A percentile compares a stretch with the other conserved stretches of the same genome.
These are phyloP conservation scores for Aeminium ludgeri DNA, from an alignment of 495 filamentous ascomycete genomes.

Conservation along the genomic window DNA sequence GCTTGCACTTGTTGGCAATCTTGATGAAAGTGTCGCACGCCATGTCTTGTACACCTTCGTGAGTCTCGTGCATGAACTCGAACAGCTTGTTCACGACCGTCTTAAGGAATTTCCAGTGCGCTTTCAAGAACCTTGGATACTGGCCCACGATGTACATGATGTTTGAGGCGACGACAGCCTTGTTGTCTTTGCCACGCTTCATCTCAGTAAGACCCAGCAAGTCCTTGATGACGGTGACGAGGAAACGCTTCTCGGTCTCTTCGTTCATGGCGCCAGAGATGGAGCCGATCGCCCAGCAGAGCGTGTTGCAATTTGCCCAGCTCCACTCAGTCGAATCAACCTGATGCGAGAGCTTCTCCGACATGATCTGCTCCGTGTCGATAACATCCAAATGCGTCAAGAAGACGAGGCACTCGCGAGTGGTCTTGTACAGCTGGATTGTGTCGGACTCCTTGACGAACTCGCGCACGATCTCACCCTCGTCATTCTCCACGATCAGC, in stretches of 20 bases:
- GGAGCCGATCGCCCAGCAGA: slow-evolving; percentile 98
- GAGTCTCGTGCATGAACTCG: slow-evolving; percentile 99
- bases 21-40: slow-evolving; percentile 99
- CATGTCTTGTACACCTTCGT: slow-evolving; percentile 99
- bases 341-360: slow-evolving; percentile 86
- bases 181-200: slow-evolving; percentile 99
- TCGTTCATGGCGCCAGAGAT: slow-evolving; percentile 99
- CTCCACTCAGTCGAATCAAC: slow-evolving; percentile 95
- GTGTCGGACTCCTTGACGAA: slow-evolving; percentile 99
- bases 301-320: slow-evolving; percentile 97
- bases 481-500: slow-evolving; percentile 97
- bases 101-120: slow-evolving; percentile 99
- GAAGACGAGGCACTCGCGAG: slow-evolving; percentile 91
- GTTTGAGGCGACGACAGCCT: slow-evolving; percentile 95
- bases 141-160: slow-evolving; percentile 99
- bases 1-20: slow-evolving; percentile 93
- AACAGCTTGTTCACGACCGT: slow-evolving; percentile 99
- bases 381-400: slow-evolving; percentile 94
- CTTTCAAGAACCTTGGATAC: slow-evolving; percentile 94
- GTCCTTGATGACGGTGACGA: slow-evolving; percentile 97
- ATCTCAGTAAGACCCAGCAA: slow-evolving; percentile 95
- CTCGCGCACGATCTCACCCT: slow-evolving; percentile 95
- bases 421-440: slow-evolving; percentile 98
- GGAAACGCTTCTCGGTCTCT: slow-evolving; percentile 94
- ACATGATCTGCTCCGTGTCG: slow-evolving; percentile 97